Base-by-base conservation (phyloP, 1,139 yeast genomes). In the Yamadazyma pseudoaaseri region DNA sequence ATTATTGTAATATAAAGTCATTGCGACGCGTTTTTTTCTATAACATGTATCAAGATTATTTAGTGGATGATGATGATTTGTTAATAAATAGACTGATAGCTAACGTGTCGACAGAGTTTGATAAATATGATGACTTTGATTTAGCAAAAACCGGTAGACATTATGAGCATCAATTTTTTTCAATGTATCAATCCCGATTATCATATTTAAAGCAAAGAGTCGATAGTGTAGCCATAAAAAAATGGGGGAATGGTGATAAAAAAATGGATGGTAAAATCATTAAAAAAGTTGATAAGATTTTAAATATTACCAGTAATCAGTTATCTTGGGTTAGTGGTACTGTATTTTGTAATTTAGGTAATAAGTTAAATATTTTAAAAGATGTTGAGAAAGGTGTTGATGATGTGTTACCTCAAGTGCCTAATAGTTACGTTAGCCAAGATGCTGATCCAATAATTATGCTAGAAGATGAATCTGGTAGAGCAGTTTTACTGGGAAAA, bases 251-350 rank as follows among this genome's bases (percentile, higher is more conserved):
- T 26, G 81, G 79, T 14, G 58, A 68, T 9, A 54, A 50, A 33
- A 50, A 45, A 25, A 49, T 62, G 5, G 67, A 69, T 25, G 70
- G 69, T 1, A 58, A 58, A 35, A 47, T 47, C 1, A 60, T 69
- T 8, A 38, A 39, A 14, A 61, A 51, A 33, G 73, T 73, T 20
- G 76, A 76, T 11, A 87, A 86, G 59, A 89, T 89, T 8, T 64
- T 92, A 41, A 96, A 90, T 53, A 80, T 90, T 5, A 67, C 70
- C 18, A 76, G 79, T 29, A 79, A 82, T 34, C 73, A 78, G 45
- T 75, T 89, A 20, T 78, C 89, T 42, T 92, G 95, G 95, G 81
- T 87, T n/a, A 71, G 85, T 22, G 99, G 98, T 2, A 86, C 97
- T 0, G 70, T 90, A 0, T 89, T 84, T 49, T 75, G 87, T 48